Conservation (phyloP, 257 asterid species). For the Penstemon davidsonii region DNA sequence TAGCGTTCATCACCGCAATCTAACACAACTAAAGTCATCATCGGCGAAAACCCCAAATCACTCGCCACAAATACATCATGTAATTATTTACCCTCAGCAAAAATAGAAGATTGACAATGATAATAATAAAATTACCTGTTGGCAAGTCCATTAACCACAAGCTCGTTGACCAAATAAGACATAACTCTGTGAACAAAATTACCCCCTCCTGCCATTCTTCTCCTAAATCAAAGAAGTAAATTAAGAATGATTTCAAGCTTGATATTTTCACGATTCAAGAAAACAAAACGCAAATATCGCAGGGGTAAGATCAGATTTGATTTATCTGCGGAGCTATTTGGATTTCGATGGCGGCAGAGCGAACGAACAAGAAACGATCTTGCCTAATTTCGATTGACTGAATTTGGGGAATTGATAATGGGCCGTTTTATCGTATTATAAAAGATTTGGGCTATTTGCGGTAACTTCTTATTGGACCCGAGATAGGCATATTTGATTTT, state of each 20-base stretch:
- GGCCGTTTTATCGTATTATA: too few species aligned
- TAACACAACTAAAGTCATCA: conserved; percentile 39
- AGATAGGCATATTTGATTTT: too few species aligned
- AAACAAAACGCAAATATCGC: neutral
- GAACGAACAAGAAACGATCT: neutral
- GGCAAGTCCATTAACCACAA: conserved; percentile 51
- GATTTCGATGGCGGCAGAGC: too few species aligned
- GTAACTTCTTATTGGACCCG: too few species aligned
- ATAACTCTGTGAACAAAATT: conserved; percentile 66
- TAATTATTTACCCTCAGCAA: neutral
- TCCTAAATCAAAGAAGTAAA: neutral
- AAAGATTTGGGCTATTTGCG: too few species aligned
- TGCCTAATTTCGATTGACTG: neutral
- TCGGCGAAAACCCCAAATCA: conserved; percentile 20
- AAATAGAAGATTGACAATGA: too few species aligned
- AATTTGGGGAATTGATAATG: too few species aligned
- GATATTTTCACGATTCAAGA: neutral
- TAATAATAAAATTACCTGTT: conserved; percentile 49
- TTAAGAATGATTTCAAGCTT: neutral
- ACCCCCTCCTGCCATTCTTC: conserved; percentile 78
- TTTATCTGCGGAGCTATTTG: neutral
- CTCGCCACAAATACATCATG: neutral
- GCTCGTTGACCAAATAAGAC: conserved; percentile 58
- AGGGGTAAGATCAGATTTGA: neutral
- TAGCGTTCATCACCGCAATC: conserved; percentile 44